Evolutionary conservation across 768 basidiomycete species (phyloP).

Genomic region (Macrolepiota fuliginosa): DNA sequence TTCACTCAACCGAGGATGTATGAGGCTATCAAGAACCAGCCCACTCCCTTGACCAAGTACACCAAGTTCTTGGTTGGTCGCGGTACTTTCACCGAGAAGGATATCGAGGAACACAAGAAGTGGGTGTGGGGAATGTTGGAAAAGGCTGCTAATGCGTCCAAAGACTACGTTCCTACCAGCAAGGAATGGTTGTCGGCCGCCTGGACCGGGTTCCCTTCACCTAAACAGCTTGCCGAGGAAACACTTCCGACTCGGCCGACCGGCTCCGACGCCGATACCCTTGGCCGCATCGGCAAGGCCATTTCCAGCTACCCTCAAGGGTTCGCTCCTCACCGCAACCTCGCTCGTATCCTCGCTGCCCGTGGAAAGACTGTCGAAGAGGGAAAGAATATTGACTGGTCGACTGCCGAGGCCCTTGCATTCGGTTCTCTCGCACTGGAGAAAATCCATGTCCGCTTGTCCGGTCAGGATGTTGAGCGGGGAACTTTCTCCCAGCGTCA

Average conservation of each 20-base stretch:
- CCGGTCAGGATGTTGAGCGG: conserved; percentile 97
- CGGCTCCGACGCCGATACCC: conserved; percentile 70
- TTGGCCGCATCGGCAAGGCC: conserved; percentile 82
- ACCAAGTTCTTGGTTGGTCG: conserved; percentile 87
- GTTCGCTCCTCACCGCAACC: conserved; percentile 89
- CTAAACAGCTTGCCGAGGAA: conserved; percentile 90
- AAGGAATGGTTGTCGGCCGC: conserved; percentile 98
- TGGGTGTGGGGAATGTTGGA: conserved; percentile 99
- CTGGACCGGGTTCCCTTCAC: conserved; percentile 98
- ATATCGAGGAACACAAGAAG: conserved; percentile 97
- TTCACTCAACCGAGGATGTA: conserved; percentile 99
- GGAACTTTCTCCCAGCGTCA: conserved; percentile 99
- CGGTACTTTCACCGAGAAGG: conserved; percentile 91
- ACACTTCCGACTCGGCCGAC: conserved; percentile 90
- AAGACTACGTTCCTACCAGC: conserved; percentile 92
- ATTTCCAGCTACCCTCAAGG: conserved; percentile 84
- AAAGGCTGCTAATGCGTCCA: conserved; percentile 88
- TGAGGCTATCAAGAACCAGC: conserved; percentile 92
- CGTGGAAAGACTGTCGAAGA: conserved; percentile 93
- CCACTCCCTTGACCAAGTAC: conserved; percentile 89
- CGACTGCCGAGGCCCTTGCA: conserved; percentile 96
- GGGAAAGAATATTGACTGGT: conserved; percentile 93
- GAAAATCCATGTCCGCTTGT: conserved; percentile 91
- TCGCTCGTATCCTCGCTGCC: conserved; percentile 84
- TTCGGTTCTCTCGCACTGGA: conserved; percentile 93